Base-by-base conservation (phyloP, 768 basidiomycete genomes). In the Rhodotorula kratochvilovae region DNA sequence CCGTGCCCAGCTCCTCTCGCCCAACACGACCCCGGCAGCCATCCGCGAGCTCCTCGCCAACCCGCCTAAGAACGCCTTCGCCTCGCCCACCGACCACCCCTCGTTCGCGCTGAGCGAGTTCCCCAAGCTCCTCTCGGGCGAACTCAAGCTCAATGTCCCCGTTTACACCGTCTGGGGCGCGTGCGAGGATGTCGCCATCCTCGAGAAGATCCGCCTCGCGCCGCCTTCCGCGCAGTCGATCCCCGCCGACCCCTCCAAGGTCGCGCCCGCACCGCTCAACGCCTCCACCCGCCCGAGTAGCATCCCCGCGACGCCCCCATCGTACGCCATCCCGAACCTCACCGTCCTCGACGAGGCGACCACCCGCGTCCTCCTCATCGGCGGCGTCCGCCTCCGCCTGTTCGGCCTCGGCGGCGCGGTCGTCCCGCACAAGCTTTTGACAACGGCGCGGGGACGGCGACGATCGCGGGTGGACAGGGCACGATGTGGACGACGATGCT, bases 401-500 rank as follows among this genome's bases (percentile, higher is more conserved):
- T 87, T 99, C n/a, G 96, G 95, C 51, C 84, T 99, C 36, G 96
- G 96, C 16, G 96, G 96, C 63, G 94, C 94, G 5, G 86, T 97
- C 53, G 92, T 96, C 12, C 87, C 88, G 53, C 93, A 97, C 84
- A 97, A 97, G 81, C 86, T 92, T 84, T 94, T 77, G 90, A 92
- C 81, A 92, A 92, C 73, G 91, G 95, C 0, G 91, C 95, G 59
- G 95, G 94, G 6, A 87, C 83, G 56, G 94, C 92, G 19, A 97
- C 95, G n/a, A 96, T 99, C 73, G 95, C 96, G 0, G 96, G 96
- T 46, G 96, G 93, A 3, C 90, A 92, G 78, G 96, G 96, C 42
- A 98, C 94, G 29, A 95, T 98, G 89, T 99, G 96, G 96, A 91
- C 92, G 0, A 98, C 95, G 0, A 90, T 92, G 10, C 85, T 99